These are phyloP conservation scores for Melastoma candidum DNA, from an alignment of 441 rosid genomes.

Conservation along the genomic window DNA sequence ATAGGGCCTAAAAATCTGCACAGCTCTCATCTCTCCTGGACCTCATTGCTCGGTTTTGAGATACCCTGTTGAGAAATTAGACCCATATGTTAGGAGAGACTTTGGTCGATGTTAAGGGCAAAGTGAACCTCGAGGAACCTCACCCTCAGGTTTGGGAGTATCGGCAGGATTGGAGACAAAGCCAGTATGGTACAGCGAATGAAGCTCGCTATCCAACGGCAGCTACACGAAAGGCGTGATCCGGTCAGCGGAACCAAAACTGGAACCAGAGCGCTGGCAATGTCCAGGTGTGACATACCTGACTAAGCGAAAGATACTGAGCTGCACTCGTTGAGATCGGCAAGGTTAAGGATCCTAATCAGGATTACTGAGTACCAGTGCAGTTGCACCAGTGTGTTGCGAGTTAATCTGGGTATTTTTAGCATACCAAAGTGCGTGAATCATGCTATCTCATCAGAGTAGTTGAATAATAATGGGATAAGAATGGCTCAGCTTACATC, in stretches of 20 bases:
- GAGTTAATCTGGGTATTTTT: conserved; percentile 41
- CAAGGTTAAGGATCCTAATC: conserved; percentile 32
- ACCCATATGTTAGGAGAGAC: conserved; percentile 2
- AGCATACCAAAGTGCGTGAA: conserved; percentile 16
- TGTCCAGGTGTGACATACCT: conserved; percentile 26
- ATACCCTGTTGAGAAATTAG: conserved; percentile 29
- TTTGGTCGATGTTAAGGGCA: conserved; percentile 31
- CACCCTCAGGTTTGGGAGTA: conserved; percentile 28
- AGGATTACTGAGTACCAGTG: conserved; percentile 29
- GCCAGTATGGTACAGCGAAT: conserved; percentile 61
- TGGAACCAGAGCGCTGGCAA: background rate
- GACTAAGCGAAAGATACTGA: conserved; percentile 48
- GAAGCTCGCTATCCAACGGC: conserved; percentile 54
- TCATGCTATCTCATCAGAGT: conserved; percentile 6
- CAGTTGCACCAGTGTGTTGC: conserved; percentile 34
- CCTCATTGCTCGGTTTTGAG: conserved; percentile 58
- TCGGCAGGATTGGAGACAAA: conserved; percentile 46
- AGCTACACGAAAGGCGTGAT: conserved; percentile 23
- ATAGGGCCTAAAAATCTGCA: background rate
- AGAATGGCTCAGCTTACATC: conserved; percentile 46
- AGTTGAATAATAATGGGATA: conserved; percentile 1
- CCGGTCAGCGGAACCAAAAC: background rate
- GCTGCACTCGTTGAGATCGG: conserved; percentile 36
- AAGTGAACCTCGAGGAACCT: background rate
- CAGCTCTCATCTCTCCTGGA: conserved; percentile 10